Conservation (phyloP, 2,329 filamentous ascomycete species). For the Neopestalotiopsis sp. region DNA sequence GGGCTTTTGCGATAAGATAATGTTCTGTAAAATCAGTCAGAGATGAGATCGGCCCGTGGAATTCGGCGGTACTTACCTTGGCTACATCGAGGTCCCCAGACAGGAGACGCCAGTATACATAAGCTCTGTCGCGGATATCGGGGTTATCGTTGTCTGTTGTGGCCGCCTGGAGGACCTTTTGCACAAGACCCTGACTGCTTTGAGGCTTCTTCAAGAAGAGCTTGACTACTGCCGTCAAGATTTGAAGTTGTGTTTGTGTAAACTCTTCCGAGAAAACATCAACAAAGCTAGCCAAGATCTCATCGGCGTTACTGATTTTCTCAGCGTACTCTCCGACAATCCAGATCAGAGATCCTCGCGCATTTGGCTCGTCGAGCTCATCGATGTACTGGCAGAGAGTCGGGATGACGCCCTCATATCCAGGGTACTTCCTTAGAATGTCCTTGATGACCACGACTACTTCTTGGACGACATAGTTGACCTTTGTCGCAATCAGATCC, state of each 20-base stretch:
- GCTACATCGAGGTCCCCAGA: constrained; percentile 91
- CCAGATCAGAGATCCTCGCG: constrained; percentile 92
- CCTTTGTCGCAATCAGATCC: constrained; percentile 94
- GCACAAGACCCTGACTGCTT: constrained; percentile 86
- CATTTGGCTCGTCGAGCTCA: constrained; percentile 92
- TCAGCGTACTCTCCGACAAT: constrained; percentile 99
- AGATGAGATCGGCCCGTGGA: not conserved
- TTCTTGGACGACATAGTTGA: constrained; percentile 99
- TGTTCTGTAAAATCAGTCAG: constrained; percentile 58
- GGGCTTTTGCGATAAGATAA: constrained; percentile 92
- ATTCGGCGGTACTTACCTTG: constrained; percentile 62
- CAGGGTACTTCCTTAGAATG: constrained; percentile 95
- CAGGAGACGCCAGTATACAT: constrained; percentile 96
- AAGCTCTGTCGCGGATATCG: constrained; percentile 94
- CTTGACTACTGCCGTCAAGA: constrained; percentile 95
- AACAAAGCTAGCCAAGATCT: constrained; percentile 89
- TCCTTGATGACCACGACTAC: constrained; percentile 99
- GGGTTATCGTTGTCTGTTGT: constrained; percentile 97
- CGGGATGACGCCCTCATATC: constrained; percentile 97
- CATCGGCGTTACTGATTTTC: constrained; percentile 98
- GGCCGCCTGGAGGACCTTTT: constrained; percentile 90
- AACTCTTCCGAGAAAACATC: constrained; percentile 97
- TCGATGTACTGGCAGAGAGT: constrained; percentile 97
- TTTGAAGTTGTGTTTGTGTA: constrained; percentile 98
- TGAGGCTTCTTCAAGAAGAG: constrained; percentile 96